Evolutionary conservation across 1,284 basidiomycete genomes (phyloP), one percentile per base, ranked within the genome.

Genomic region (Microbotryum lychnidis-dioicae): DNA sequence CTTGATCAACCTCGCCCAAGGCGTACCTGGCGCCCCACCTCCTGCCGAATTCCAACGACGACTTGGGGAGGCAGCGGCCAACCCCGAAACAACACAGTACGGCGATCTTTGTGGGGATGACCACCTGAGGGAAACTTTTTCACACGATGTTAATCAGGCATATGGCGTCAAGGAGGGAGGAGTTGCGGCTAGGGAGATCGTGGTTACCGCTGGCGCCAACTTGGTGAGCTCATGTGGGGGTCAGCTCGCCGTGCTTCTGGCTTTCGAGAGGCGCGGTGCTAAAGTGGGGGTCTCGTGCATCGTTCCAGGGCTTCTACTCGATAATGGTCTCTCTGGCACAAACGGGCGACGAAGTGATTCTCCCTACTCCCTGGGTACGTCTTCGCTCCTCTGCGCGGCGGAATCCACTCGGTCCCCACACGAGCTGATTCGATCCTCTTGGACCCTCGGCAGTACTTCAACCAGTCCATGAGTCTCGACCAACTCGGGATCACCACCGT

Each of bases 291-390:
- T 50, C 6, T 33, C 14, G n/a, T n/a, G 20, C n/a, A 6, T 54
- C 33, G 14, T 5, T 18, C 7, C 20, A 87, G 73, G 86, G 86
- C 2, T 89, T 88, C 69, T 79, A 84, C 16, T 80, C 85, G 0
- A 75, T 79, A 0, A 78, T 84, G 9, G 83, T 84, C 79, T 79
- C 81, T 18, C 73, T 94, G 6, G 87, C 85, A 21, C 82, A 83
- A 64, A 77, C 82, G 3, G 86, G 86, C 0, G 86, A 89, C 63
- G 86, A 87, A 66, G 78, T 91, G 48, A 84, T 94, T 54, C 74
- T 92, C 18, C 88, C 89, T 7, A 79, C 85, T 1, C 89, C 90
- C 12, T 87, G 86, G 85, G 70, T 65, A 29, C 50, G 14, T 9
- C 57, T 31, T 20, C 33, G 25, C n/a, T 45, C 23, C 23, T 16